Percentiles rank a stretch among this genome's conserved stretches.
phyloP scores from a whole-genome alignment of 2,329 filamentous ascomycete species.

The Neonectria coccinea region DNA sequence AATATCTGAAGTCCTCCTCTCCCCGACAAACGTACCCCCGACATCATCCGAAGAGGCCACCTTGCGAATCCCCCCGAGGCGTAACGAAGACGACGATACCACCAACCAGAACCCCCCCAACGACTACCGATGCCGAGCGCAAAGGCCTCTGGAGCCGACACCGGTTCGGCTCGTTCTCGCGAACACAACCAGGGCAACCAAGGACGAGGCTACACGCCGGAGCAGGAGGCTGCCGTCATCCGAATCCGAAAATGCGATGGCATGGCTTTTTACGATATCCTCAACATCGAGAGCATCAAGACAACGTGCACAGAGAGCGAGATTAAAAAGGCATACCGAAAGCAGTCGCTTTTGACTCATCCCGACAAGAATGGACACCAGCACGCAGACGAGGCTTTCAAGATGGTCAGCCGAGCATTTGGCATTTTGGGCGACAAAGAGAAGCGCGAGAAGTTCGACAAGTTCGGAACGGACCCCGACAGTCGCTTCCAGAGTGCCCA shows the following conservation, averaged over 20 bases:
- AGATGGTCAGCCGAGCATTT: slow-evolving; percentile 95
- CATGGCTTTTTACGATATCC: slow-evolving; percentile 96
- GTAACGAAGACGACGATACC: slow-evolving; percentile 6
- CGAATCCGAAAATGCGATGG: slow-evolving; percentile 85
- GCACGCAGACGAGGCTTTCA: slow-evolving; percentile 96
- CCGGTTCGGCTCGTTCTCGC: slow-evolving; percentile 62
- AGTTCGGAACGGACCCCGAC: slow-evolving; percentile 92
- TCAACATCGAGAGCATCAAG: slow-evolving; percentile 75
- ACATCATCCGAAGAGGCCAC: slow-evolving; percentile 12
- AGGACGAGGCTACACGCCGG: slow-evolving; percentile 82
- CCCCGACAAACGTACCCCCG: background rate
- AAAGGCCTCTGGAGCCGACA: slow-evolving; percentile 66
- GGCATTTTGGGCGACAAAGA: slow-evolving; percentile 93
- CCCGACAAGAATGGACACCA: slow-evolving; percentile 99
- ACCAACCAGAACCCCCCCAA: slow-evolving; percentile 14
- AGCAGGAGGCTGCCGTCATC: slow-evolving; percentile 92
- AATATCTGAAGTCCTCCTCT: background rate
- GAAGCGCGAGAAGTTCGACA: slow-evolving; percentile 85
- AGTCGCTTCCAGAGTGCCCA: slow-evolving; percentile 79
- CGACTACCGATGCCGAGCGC: slow-evolving; percentile 56
- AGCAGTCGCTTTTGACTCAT: slow-evolving; percentile 92
- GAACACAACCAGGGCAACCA: slow-evolving; percentile 83
- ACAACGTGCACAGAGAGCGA: slow-evolving; percentile 80
- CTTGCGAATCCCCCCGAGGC: slow-evolving; percentile 13
- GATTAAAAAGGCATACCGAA: slow-evolving; percentile 98